Conservation (phyloP, 768 basidiomycete genomes). For the Phlegmacium glaucopus region DNA sequence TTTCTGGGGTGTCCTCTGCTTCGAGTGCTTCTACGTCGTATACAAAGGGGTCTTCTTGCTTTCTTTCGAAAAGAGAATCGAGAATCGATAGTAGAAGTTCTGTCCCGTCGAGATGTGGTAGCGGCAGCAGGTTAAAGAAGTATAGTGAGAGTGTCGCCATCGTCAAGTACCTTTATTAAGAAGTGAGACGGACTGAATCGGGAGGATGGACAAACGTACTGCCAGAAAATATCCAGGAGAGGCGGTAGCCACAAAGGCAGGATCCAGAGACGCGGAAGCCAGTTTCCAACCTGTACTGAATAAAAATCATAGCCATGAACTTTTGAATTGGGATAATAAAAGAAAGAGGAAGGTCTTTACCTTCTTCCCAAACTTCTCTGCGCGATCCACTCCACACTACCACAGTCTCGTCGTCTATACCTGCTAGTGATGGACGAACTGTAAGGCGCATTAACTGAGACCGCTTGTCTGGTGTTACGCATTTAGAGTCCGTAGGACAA, state of each 20-base stretch:
- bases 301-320: background rate
- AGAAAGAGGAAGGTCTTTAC: slow-evolving; percentile 42
- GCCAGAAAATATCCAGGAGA: slow-evolving; percentile 40
- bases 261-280: slow-evolving; percentile 39
- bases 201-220: slow-evolving; percentile 39
- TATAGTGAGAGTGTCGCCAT: slow-evolving; percentile 75
- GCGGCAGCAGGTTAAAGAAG: slow-evolving; percentile 78
- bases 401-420: slow-evolving; percentile 27
- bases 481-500: slow-evolving; percentile 38
- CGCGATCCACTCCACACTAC: slow-evolving; percentile 75
- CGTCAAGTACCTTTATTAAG: slow-evolving; percentile 47
- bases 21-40: slow-evolving; percentile 34
- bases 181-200: background rate
- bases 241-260: slow-evolving; percentile 41
- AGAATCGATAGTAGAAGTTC: slow-evolving; percentile 43
- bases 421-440: slow-evolving; percentile 23
- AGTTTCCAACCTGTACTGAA: slow-evolving; percentile 50
- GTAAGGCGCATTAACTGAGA: slow-evolving; percentile 57
- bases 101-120: slow-evolving; percentile 69
- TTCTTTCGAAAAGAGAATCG: slow-evolving; percentile 6
- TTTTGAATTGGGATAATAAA: too few species aligned
- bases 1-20: slow-evolving; percentile 4
- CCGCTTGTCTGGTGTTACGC: slow-evolving; percentile 48
- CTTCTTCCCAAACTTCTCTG: slow-evolving; percentile 63
- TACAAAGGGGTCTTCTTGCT: slow-evolving; percentile 2